A percentile compares a stretch with the other conserved stretches of the same genome.
phyloP scores from a whole-genome alignment of 768 basidiomycete genomes.

The Phlebiopsis gigantea region DNA sequence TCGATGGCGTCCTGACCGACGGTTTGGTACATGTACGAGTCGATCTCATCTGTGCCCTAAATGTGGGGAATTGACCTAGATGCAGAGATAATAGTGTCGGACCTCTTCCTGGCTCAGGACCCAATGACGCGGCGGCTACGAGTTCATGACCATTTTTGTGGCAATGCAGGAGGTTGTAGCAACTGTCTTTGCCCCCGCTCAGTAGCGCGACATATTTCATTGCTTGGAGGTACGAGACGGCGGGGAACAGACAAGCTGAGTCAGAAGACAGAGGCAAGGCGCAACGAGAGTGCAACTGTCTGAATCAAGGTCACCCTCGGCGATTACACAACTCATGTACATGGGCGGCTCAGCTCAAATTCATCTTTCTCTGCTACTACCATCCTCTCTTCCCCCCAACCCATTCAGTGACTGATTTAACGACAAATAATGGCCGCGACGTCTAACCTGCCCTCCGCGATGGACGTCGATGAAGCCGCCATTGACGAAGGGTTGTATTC shows the following conservation, averaged over 20 bases:
- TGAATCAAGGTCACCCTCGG: not conserved
- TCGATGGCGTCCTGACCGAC: constrained; percentile 94
- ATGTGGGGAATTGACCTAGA: constrained; percentile 16
- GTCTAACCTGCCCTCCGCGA: constrained; percentile 39
- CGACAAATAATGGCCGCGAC: constrained; percentile 30
- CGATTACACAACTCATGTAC: constrained; percentile 8
- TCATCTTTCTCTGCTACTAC: constrained; percentile 13
- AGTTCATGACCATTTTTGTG: constrained; percentile 80
- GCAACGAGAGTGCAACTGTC: not conserved
- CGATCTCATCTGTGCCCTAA: constrained; percentile 77
- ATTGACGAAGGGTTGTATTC: constrained; percentile 95
- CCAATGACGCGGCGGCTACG: constrained; percentile 82
- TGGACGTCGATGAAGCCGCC: constrained; percentile 83
- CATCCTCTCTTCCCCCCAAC: constrained; percentile 6
- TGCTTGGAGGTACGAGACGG: not conserved
- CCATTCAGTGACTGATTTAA: constrained; percentile 12
- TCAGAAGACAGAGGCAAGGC: not conserved
- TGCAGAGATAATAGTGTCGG: constrained; percentile 13
- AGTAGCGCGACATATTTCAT: constrained; percentile 95
- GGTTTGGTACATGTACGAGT: constrained; percentile 99
- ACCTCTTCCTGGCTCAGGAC: constrained; percentile 87
- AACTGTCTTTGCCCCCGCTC: constrained; percentile 97
- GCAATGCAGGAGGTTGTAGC: constrained; percentile 92
- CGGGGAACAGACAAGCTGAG: not conserved
- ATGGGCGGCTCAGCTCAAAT: constrained; percentile 2